These are phyloP conservation scores for Melanogaster broomeanus DNA, from an alignment of 768 basidiomycete genomes.

Conservation along the genomic window DNA sequence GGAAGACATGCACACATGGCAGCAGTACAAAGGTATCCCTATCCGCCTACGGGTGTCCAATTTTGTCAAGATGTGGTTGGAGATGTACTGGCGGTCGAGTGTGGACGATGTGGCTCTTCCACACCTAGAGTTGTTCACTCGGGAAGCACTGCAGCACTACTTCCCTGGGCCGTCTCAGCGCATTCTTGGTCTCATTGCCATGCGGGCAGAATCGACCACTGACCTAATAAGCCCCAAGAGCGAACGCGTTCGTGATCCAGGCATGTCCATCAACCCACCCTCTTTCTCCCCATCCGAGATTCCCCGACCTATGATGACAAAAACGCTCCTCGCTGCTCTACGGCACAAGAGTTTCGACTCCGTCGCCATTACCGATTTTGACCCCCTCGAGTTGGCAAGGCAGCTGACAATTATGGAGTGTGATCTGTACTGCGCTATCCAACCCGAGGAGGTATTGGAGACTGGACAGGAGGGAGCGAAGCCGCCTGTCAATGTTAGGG, in stretches of 20 bases:
- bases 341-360: constrained; percentile 62
- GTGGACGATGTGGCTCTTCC: constrained; percentile 69
- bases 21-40: constrained; percentile 84
- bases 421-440: constrained; percentile 81
- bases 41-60: constrained; percentile 90
- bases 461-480: constrained; percentile 71
- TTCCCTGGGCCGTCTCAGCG: constrained; percentile 73
- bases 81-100: constrained; percentile 82
- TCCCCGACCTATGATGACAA: constrained; percentile 86
- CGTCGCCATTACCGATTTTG: constrained; percentile 86
- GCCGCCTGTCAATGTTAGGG: constrained; percentile 71
- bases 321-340: constrained; percentile 67
- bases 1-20: constrained; percentile 73
- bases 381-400: constrained; percentile 86
- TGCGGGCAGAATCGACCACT: constrained; percentile 52
- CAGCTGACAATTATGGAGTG: constrained; percentile 96
- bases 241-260: constrained; percentile 72
- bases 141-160: constrained; percentile 57
- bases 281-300: constrained; percentile 58
- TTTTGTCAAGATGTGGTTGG: constrained; percentile 93
- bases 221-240: constrained; percentile 55
- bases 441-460: constrained; percentile 86
- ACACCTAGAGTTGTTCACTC: constrained; percentile 58
- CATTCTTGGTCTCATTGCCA: constrained; percentile 65
- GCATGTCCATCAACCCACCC: constrained; percentile 71